Evolutionary conservation across 2,329 filamentous ascomycete genomes (phyloP).

Genomic region (Nothophoma quercina): DNA sequence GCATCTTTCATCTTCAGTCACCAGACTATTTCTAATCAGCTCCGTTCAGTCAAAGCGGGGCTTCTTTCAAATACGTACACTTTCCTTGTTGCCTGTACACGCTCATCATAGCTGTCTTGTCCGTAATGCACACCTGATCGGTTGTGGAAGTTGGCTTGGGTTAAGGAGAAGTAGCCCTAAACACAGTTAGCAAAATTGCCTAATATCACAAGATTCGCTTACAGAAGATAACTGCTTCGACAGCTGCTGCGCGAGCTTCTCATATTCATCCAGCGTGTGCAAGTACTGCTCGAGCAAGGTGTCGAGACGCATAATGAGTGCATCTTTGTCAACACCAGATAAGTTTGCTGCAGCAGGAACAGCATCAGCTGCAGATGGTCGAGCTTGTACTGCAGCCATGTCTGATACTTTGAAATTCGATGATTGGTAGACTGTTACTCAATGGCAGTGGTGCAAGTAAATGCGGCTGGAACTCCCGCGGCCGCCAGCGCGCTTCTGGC

Average conservation of each 20-base stretch:
- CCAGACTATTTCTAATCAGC: background rate
- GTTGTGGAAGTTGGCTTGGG: constrained; percentile 79
- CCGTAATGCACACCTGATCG: constrained; percentile 71
- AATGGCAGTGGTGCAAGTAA: background rate
- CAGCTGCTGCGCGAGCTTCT: constrained; percentile 64
- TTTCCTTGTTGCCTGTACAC: constrained; percentile 69
- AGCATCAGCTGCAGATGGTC: no score
- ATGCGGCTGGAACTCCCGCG: constrained; percentile 16
- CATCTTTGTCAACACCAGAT: constrained; percentile 24
- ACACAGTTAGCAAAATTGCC: background rate
- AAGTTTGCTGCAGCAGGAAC: no score
- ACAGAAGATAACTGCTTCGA: constrained; percentile 63
- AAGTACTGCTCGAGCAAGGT: constrained; percentile 71
- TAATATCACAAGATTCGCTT: constrained; percentile 27
- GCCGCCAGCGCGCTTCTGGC: constrained; percentile 24
- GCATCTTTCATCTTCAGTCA: constrained; percentile 13
- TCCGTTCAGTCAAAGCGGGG: no score
- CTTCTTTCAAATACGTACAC: constrained; percentile 47
- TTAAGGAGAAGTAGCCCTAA: constrained; percentile 62
- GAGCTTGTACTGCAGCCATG: background rate
- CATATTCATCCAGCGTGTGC: constrained; percentile 71
- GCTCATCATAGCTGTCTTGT: constrained; percentile 73
- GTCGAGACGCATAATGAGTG: constrained; percentile 62
- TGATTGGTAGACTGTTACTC: background rate
- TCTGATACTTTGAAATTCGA: background rate